Conservation (phyloP, 306 rosid genomes). For the Acacia acuminata region DNA sequence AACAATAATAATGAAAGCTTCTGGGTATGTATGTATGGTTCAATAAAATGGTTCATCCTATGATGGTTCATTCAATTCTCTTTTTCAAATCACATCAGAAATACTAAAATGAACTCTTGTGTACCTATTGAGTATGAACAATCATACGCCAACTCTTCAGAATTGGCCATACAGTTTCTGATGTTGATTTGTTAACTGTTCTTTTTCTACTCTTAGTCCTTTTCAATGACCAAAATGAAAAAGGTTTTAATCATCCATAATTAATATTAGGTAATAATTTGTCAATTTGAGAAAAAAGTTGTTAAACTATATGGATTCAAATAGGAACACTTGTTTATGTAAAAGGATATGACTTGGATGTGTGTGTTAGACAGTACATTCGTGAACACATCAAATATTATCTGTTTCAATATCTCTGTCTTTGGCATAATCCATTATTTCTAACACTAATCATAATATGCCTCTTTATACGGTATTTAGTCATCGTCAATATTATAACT, state of each 20-base stretch:
- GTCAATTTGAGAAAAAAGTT: neutral
- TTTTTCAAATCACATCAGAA: conserved; percentile 9
- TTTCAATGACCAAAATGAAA: neutral
- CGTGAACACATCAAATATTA: neutral
- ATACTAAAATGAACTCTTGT: neutral
- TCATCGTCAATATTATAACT: too few relatives aligned
- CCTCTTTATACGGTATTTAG: neutral
- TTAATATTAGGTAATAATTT: neutral
- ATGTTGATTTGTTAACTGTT: neutral
- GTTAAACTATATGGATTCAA: neutral
- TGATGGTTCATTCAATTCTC: neutral
- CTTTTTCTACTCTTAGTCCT: neutral
- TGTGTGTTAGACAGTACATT: neutral
- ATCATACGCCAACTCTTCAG: conserved; percentile 5
- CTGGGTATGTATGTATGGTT: conserved; percentile 10
- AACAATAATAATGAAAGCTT: conserved; percentile 35
- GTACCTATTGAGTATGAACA: neutral
- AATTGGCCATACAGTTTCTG: neutral
- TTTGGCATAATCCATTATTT: neutral
- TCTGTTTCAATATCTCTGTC: neutral
- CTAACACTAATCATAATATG: neutral
- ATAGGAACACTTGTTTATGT: too few relatives aligned
- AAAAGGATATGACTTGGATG: neutral
- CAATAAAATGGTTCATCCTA: conserved; percentile 16
- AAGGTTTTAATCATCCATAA: neutral